Base-by-base conservation (phyloP, 192 early-diverging fungal genomes). In the Backusella mclennaniae region DNA sequence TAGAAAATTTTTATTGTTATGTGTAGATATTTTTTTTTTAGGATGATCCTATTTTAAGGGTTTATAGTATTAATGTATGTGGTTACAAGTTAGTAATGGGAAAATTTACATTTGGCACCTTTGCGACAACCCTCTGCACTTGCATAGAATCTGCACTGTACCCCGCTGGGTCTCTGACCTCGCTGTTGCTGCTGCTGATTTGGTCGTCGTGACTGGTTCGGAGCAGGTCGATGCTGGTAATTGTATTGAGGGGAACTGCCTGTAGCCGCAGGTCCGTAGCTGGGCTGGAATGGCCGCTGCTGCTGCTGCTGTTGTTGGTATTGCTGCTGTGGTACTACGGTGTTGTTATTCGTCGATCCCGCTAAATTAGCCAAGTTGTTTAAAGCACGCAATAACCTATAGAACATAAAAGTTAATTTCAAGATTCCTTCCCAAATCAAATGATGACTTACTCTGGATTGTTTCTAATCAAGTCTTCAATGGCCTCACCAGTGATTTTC, bases 381-480 rank as follows among this genome's bases (percentile, higher is more conserved):
- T 69, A 69, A 21, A 26, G 68, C 35, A 5, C 36, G 35, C 68
- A 69, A 41, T 19, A 69, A 41, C 41, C 68, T 69, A 39, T 14
- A 69, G 12, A 14, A 38, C 23, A 36, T 11, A 21, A 35, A 12
- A 36, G 21, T 35, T 19, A 69, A 41, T 39, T 36, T 36, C 5
- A 35, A 21, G 3, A 38, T 29, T 26, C 21, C 4, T 8, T 29
- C 56, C 11, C 23, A 17, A 23, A 26, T 14, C 9, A 41, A 21
- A 69, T 69, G 6, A 68, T 68, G 6, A 14, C 26, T 39, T 69
- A 69, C 68, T 35, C 68, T 39, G 68, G 68, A 23, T 69, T 69
- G n/a, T 69, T 69, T 11, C n/a, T 36, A 9, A 69, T 21, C 23
- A 69, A 38, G 6, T 35, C 68, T 38, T 69, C 68, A n/a, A 69